phyloP scores from a whole-genome alignment of 768 basidiomycete genomes.

The Boletellus ananas region DNA sequence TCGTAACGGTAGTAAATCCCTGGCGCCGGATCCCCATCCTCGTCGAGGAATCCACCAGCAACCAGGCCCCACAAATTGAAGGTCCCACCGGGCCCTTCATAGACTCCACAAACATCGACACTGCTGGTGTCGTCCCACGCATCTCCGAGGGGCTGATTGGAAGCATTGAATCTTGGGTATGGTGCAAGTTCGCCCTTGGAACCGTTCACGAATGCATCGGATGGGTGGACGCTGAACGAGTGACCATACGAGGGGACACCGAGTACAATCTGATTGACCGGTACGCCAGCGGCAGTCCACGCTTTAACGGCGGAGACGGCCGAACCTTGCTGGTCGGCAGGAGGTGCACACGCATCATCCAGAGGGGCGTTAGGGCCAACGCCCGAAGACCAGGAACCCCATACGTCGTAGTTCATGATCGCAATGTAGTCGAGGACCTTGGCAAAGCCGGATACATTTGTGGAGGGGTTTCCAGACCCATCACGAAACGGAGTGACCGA shows the following conservation, averaged over 20 bases:
- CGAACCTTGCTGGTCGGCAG: conserved; percentile 62
- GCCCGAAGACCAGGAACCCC: conserved; percentile 47
- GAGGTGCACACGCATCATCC: conserved; percentile 65
- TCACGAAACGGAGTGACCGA: conserved; percentile 63
- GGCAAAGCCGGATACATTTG: conserved; percentile 70
- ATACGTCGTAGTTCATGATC: conserved; percentile 66
- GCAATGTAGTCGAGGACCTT: conserved; percentile 62
- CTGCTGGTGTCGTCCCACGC: conserved; percentile 48
- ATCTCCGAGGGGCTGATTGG: conserved; percentile 49
- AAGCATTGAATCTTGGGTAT: conserved; percentile 49
- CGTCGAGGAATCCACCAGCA: conserved; percentile 49
- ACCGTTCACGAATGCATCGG: conserved; percentile 34
- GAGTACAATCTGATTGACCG: conserved; percentile 63
- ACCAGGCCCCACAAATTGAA: conserved; percentile 62
- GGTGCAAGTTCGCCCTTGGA: conserved; percentile 37
- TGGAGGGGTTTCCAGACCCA: conserved; percentile 53
- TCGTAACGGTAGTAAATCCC: conserved; percentile 60
- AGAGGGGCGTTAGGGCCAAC: conserved; percentile 82
- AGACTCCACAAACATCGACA: conserved; percentile 52
- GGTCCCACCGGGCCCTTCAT: conserved; percentile 45
- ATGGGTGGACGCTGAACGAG: conserved; percentile 48
- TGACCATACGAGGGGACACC: conserved; percentile 84
- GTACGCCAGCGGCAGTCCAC: conserved; percentile 79
- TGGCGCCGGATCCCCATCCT: conserved; percentile 23
- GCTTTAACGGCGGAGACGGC: conserved; percentile 65